Conservation (phyloP, 2,329 filamentous ascomycete genomes). For the Exophiala bonariae region DNA sequence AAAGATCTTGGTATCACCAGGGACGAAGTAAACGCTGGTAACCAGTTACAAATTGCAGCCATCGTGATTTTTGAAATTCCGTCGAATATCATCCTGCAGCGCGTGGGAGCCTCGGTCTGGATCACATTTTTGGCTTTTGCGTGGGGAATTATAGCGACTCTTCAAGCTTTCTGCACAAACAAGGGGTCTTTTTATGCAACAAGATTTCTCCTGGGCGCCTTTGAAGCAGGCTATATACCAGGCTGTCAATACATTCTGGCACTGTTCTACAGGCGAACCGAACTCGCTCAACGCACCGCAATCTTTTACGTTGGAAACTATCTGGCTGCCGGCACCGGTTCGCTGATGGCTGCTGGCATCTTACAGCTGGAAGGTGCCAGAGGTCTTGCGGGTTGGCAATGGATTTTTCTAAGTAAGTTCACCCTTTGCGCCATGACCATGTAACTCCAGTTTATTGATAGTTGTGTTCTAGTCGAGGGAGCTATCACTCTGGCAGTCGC, state of each 20-base stretch:
- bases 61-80: conserved; percentile 53
- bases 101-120: conserved; percentile 53
- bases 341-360: conserved; percentile 6
- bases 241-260: conserved; percentile 5
- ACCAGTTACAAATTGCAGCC: conserved; percentile 36
- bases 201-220: conserved; percentile 42
- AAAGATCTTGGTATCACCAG: conserved; percentile 37
- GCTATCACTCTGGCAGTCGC: too few species aligned
- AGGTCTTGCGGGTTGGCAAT: conserved; percentile 40
- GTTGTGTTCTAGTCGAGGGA: too few species aligned
- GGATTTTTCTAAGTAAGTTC: conserved; percentile 28
- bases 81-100: conserved; percentile 56
- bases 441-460: too few species aligned
- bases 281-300: conserved; percentile 67
- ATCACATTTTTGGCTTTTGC: conserved; percentile 54
- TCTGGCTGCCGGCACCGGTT: conserved; percentile 7
- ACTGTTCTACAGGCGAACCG: conserved; percentile 72
- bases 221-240: conserved; percentile 56
- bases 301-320: conserved; percentile 68
- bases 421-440: too few species aligned
- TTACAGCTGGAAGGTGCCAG: conserved; percentile 35
- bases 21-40: conserved; percentile 52
- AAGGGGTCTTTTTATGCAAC: conserved; percentile 37
- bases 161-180: conserved; percentile 45
- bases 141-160: conserved; percentile 48